Conservation (phyloP, 257 asterid genomes). For the Ehretia macrophylla region DNA sequence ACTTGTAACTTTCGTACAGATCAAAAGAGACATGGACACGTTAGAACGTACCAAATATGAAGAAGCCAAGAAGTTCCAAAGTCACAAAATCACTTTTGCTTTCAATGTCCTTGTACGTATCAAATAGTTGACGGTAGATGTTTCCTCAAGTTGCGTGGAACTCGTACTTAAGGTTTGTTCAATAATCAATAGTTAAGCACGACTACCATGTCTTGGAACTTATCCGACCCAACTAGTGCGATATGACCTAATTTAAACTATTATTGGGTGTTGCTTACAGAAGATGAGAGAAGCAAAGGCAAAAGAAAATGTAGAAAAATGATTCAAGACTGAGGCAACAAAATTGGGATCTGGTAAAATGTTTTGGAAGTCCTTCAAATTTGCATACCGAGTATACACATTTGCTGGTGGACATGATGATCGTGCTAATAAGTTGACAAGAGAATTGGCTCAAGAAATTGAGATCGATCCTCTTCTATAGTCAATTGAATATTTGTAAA, state of each 20-base stretch:
- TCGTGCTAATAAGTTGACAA: conserved; percentile 70
- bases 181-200: too few relatives aligned
- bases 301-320: conserved; percentile 29
- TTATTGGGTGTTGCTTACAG: conserved; percentile 26
- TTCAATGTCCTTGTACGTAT: conserved; percentile 66
- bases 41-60: conserved; percentile 81
- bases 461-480: conserved; percentile 44
- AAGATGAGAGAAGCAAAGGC: conserved; percentile 45
- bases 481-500: too few relatives aligned
- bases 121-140: conserved; percentile 77
- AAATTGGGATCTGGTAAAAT: conserved; percentile 51
- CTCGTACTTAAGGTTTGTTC: conserved; percentile 74
- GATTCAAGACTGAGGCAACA: conserved; percentile 24
- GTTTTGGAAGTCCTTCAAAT: conserved; percentile 87
- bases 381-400: conserved; percentile 74
- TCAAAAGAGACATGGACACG: conserved; percentile 75
- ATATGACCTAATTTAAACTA: neutral
- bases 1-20: conserved; percentile 30
- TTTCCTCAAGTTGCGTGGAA: conserved; percentile 86
- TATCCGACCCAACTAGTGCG: neutral
- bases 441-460: conserved; percentile 72
- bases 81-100: conserved; percentile 74
- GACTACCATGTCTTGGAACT: neutral
- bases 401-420: conserved; percentile 94
- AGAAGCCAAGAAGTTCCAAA: conserved; percentile 59